Base-by-base conservation (phyloP, 805 yeast genomes). In the Cyberlindnera mrakii region DNA sequence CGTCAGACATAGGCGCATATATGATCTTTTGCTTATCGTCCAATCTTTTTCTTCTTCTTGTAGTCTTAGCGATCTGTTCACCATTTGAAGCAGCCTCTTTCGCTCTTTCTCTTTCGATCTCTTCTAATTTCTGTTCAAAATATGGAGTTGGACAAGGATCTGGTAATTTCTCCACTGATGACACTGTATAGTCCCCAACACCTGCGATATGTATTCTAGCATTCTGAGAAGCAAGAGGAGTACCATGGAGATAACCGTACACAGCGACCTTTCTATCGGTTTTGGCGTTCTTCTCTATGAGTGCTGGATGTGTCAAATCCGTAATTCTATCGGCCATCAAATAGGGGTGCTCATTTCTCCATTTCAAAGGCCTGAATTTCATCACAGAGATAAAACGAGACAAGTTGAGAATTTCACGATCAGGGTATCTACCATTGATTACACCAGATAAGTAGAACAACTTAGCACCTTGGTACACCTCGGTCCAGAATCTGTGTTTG, bases 81-180 rank as follows among this genome's bases (percentile, higher is more conserved):
- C 84, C 85, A 17, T 74, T 72, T 39, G 73, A 82, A 7, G 74
- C 78, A n/a, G 84, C 83, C 38, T 72, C 68, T 56, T 80, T 82
- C 35, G 79, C 77, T 48, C 71, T 76, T 57, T 86, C 95, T 57
- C 91, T 70, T 65, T 85, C 93, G 33, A 74, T 59, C 33, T 88
- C 96, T 50, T 86, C 96, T 32, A 88, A 67, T 54, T 77, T 83
- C 61, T 89, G 95, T 61, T 89, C 95, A 53, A 73, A 88, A 57
- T 77, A 85, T 3, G 99, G 99, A 0, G 99, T 91, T 27, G 99
- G 99, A 62, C 99, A 95, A 16, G 99, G 99, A 69, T 93, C 99
- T 3, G 98, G 97, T 42, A 93, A 71, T 54, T 87, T 85, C 63
- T 93, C 98, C 16, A 88, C 81, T 11, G 78, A 74, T 14, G 81